Conservation (phyloP, 208 protist species). For the Naegleria gruberi region DNA sequence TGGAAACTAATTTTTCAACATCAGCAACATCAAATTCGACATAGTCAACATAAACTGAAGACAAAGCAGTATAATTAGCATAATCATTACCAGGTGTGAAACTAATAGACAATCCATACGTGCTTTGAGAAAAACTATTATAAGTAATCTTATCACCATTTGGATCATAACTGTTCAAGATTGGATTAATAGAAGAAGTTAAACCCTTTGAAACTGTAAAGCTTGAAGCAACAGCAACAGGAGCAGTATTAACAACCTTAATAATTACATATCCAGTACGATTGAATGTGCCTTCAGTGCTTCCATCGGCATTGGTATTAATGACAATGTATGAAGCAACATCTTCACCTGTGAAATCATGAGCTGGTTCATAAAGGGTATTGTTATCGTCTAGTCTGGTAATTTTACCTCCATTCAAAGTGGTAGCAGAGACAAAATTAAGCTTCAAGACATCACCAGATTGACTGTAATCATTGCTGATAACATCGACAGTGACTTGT, state of each 20-base stretch:
- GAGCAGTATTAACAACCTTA: not conserved
- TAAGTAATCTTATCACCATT: not conserved
- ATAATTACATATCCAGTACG: not conserved
- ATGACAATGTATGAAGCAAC: not conserved
- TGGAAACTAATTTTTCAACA: not conserved
- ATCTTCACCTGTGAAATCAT: not conserved
- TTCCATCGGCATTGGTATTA: not conserved
- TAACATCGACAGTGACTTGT: not conserved
- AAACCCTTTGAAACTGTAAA: not conserved
- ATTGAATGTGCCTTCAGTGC: not conserved
- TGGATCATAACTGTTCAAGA: not conserved
- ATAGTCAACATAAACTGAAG: not conserved
- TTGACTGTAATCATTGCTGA: not conserved
- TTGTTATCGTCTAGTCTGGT: not conserved
- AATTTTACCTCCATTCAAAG: not conserved
- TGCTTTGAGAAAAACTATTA: not conserved
- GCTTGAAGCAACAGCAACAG: not conserved
- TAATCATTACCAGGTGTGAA: not conserved
- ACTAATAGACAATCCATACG: too few relatives aligned
- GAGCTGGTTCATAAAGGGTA: not conserved
- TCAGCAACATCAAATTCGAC: not conserved
- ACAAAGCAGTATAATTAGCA: too few relatives aligned
- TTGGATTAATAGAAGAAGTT: not conserved
- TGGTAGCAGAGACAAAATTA: not conserved
- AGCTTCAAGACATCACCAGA: not conserved